These are phyloP conservation scores for Mucor sp. DNA, from an alignment of 371 early-diverging fungal species.

Conservation along the genomic window DNA sequence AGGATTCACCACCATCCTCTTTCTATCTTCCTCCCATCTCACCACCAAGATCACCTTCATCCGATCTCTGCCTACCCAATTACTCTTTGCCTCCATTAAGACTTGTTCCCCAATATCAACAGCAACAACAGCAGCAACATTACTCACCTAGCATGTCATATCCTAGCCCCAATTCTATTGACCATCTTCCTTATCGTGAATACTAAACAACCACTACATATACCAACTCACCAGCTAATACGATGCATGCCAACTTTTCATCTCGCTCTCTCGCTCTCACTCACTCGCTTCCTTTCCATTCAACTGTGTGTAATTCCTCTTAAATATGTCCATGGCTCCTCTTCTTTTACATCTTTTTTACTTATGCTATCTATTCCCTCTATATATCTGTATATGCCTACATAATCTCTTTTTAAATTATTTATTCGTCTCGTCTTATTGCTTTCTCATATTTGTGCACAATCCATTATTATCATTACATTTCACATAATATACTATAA, in stretches of 20 bases:
- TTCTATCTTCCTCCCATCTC: slow-evolving; percentile 55
- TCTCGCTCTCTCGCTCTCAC: not conserved
- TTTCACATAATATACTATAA: not conserved
- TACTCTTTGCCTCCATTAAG: slow-evolving; percentile 35
- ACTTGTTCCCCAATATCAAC: slow-evolving; percentile 12
- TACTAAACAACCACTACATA: not conserved
- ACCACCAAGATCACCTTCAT: slow-evolving; percentile 38
- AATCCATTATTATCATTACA: not conserved
- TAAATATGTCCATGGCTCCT: not conserved
- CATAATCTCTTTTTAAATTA: slow-evolving; percentile 6
- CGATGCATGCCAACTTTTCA: not conserved
- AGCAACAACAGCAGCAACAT: not conserved
- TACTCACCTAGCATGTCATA: slow-evolving; percentile 32
- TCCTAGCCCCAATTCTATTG: slow-evolving; percentile 35
- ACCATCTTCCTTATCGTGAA: slow-evolving; percentile 6
- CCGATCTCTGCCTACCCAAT: slow-evolving; percentile 5
- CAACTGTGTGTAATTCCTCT: not conserved
- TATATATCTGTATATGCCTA: slow-evolving; percentile 12
- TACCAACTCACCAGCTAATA: not conserved
- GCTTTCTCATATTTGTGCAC: not conserved
- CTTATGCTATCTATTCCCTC: not conserved
- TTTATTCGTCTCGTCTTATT: slow-evolving; percentile 7
- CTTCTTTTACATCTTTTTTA: not conserved
- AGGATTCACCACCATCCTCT: slow-evolving; percentile 49
- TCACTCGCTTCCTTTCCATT: not conserved